A percentile compares a stretch with the other conserved stretches of the same genome.
phyloP scores from a whole-genome alignment of 306 rosid species.

The Elaeagnus macrophylla region DNA sequence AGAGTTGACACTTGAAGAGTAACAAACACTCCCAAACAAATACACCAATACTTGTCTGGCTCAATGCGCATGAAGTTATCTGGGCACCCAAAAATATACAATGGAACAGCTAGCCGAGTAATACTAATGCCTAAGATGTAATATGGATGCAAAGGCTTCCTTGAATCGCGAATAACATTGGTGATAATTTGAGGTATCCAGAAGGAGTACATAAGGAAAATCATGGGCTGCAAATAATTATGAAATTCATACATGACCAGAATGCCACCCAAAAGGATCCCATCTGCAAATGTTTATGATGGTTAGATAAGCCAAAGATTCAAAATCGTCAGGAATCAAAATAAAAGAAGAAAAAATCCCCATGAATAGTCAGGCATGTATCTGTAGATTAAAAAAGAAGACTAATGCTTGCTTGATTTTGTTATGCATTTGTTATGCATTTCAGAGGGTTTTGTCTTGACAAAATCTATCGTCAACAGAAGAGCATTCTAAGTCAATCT shows the following conservation, averaged over 20 bases:
- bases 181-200: constrained; percentile 97
- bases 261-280: constrained; percentile 95
- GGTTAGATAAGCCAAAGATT: too few relatives aligned
- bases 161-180: constrained; percentile 80
- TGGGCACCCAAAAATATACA: constrained; percentile 86
- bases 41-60: constrained; percentile 73
- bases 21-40: constrained; percentile 49
- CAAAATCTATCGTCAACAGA: too few relatives aligned
- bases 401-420: too few relatives aligned
- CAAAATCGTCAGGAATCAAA: too few relatives aligned
- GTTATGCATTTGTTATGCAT: too few relatives aligned
- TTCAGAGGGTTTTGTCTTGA: too few relatives aligned
- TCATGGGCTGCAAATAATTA: constrained; percentile 62
- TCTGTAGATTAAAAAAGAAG: too few relatives aligned
- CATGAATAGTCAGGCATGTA: too few relatives aligned
- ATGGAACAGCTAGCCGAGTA: constrained; percentile 82
- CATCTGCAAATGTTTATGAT: constrained; percentile 48
- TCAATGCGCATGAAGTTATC: constrained; percentile 88
- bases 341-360: too few relatives aligned
- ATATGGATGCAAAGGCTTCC: constrained; percentile 92
- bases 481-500: too few relatives aligned
- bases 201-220: constrained; percentile 79
- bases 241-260: constrained; percentile 92
- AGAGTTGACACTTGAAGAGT: constrained; percentile 74
- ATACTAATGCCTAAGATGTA: constrained; percentile 79